These are phyloP conservation scores for Tolypocladium album DNA, from an alignment of 2,329 filamentous ascomycete species.

Conservation along the genomic window DNA sequence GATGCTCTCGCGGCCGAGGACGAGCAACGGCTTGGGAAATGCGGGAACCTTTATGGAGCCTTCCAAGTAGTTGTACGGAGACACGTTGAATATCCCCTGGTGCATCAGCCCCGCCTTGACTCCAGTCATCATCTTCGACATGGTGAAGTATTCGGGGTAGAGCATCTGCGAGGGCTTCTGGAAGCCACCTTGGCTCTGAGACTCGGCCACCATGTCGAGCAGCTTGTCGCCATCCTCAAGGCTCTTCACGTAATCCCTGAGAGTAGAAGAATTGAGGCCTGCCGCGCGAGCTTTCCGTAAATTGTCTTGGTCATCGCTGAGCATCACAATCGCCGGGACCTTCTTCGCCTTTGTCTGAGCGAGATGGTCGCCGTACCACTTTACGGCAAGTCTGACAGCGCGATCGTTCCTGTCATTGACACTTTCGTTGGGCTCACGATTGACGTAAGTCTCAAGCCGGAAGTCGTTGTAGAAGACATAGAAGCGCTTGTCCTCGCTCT, in stretches of 20 bases:
- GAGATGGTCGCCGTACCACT: constrained; percentile 85
- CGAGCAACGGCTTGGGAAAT: constrained; percentile 79
- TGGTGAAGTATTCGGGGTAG: constrained; percentile 80
- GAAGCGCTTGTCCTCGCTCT: constrained; percentile 93
- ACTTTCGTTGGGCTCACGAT: constrained; percentile 63
- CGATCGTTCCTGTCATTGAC: constrained; percentile 97
- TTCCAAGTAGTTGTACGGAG: constrained; percentile 95
- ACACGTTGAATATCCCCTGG: constrained; percentile 92
- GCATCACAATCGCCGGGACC: constrained; percentile 74
- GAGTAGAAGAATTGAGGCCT: constrained; percentile 55
- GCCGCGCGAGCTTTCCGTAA: constrained; percentile 71
- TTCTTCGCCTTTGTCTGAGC: constrained; percentile 48
- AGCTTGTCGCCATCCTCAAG: constrained; percentile 77
- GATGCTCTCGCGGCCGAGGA: constrained; percentile 90
- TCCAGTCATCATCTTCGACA: constrained; percentile 91
- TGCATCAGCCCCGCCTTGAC: constrained; percentile 82
- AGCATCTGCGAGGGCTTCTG: constrained; percentile 58
- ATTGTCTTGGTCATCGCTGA: constrained; percentile 88
- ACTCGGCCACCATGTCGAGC: constrained; percentile 85
- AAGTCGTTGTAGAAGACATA: constrained; percentile 99
- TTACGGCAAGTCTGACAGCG: constrained; percentile 73
- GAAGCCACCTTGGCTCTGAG: constrained; percentile 54
- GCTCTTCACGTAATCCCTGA: constrained; percentile 70
- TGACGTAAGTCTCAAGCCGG: constrained; percentile 78
- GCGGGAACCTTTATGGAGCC: constrained; percentile 82